These are phyloP conservation scores for Glycyrrhiza uralensis DNA, from an alignment of 306 rosid genomes.

Conservation along the genomic window DNA sequence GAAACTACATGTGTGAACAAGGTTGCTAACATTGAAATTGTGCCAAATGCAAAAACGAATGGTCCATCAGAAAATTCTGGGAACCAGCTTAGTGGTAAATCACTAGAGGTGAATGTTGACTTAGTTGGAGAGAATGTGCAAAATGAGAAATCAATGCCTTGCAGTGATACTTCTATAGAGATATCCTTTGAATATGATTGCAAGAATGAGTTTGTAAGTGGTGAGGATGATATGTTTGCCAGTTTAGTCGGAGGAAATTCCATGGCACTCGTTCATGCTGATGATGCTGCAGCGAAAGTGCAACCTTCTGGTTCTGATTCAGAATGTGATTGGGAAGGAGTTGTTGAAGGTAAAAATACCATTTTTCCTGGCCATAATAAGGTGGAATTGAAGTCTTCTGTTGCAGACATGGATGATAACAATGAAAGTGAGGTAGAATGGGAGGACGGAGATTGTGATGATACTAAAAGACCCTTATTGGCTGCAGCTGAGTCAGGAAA, in stretches of 20 bases:
- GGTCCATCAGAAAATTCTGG: conserved; percentile 33
- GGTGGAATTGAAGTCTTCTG: conserved; percentile 24
- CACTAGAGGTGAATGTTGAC: conserved; percentile 31
- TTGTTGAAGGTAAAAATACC: conserved; percentile 34
- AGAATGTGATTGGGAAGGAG: conserved; percentile 67
- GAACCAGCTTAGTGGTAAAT: conserved; percentile 31
- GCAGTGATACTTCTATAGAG: conserved; percentile 50
- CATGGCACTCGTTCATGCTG: conserved; percentile 27
- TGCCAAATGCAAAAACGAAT: conserved; percentile 29
- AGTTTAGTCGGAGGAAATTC: conserved; percentile 65
- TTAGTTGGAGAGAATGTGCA: conserved; percentile 32
- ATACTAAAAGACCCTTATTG: conserved; percentile 34
- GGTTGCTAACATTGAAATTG: conserved; percentile 21
- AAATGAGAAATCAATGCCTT: conserved; percentile 34
- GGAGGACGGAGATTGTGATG: conserved; percentile 71
- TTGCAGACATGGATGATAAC: conserved; percentile 27
- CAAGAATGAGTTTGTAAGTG: conserved; percentile 40
- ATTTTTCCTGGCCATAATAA: conserved; percentile 27
- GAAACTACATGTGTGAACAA: conserved; percentile 43
- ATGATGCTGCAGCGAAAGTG: conserved; percentile 30
- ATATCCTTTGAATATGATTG: conserved; percentile 61
- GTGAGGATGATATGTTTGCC: conserved; percentile 72
- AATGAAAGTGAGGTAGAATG: conserved; percentile 77
- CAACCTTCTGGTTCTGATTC: conserved; percentile 46
- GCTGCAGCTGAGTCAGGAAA: conserved; percentile 31